Evolutionary conservation across 495 filamentous ascomycete genomes (phyloP), one percentile per base, ranked within the genome.

Genomic region (Neurospora sp.): DNA sequence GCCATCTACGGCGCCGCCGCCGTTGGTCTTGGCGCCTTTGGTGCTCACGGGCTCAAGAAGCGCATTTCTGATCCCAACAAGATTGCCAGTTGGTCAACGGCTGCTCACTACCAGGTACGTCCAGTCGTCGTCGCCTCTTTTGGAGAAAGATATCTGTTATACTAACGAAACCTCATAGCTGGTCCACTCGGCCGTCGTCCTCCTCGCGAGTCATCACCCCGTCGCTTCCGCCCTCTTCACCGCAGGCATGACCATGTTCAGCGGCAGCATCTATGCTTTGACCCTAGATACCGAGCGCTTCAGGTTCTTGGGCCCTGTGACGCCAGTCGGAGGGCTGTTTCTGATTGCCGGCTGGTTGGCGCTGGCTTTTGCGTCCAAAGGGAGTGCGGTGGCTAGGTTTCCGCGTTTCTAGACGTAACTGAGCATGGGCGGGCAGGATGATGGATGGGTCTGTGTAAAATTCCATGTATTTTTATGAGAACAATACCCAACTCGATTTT

Each of bases 21-120:
- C 76, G 88, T 91, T 72, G 81, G 78, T n/a, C 76, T 90, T 69
- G 89, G 88, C 20, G 89, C 89, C 2, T 91, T 90, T 77, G 89
- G 89, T 20, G 88, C 89, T 41, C 89, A 91, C 77, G 88, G 88
- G 18, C 82, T 91, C 35, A 90, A 89, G 78, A 84, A 83, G 69
- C 77, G 78, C 70, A 86, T 89, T 76, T 71, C 83, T 3, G 88
- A 89, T 71, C 88, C 88, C n/a, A 74, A 71, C 11, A 80, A 80
- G 39, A 71, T 90, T 44, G 83, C 82, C 37, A 88, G 84, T 75
- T 91, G 86, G 82, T 73, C 74, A 18, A 89, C 87, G 3, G 89
- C 87, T 12, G 89, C 88, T 1, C 87, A 90, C 11, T 91, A 91
- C 74, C 88, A 90, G 82, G 88, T 87, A 74, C 16, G 39, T 31